Evolutionary conservation across 306 rosid genomes (phyloP), one percentile per base, ranked within the genome.

Genomic region (Nissolia schottii): DNA sequence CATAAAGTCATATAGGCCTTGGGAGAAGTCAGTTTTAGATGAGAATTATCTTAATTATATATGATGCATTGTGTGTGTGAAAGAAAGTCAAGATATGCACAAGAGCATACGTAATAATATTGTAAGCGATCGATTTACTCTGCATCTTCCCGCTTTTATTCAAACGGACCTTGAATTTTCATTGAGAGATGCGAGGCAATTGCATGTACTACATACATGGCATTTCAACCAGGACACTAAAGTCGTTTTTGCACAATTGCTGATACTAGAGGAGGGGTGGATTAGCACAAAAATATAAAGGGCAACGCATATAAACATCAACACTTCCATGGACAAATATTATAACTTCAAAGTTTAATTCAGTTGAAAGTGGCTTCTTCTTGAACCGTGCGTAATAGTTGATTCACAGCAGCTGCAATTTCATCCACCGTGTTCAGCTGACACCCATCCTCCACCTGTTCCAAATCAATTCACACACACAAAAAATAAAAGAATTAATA

Each of bases 351-450:
- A 38, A 48, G 49, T 19, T 59, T 27, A 40, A 29, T 45, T 87
- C 80, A 87, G 77, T 59, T 83, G 71, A 85, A 85, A 43, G 75
- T 77, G 45, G 75, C 63, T 59, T 84, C 87, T 63, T 82, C 81
- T 76, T 87, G 80, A n/a, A 90, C 73, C 15, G 61, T 78, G 61
- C 80, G 62, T 40, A 93, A 75, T 75, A 88, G 83, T 82, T 88
- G 87, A 84, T 93, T 90, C 75, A 88, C 93, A 38, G 93, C 88
- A 34, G 85, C 85, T 67, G 98, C 98, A 32, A 93, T 90, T 77
- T 90, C 97, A 84, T 93, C 98, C 82, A 90, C 96, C 6, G 96
- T 81, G 50, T 81, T 90, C 73, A 90, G 59, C 79, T 81, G 75
- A 61, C 96, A 79, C 35, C 87, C 98, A 51, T 90, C 96, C 59